Conservation (phyloP, 257 asterid species). For the Eustoma russellianum region DNA sequence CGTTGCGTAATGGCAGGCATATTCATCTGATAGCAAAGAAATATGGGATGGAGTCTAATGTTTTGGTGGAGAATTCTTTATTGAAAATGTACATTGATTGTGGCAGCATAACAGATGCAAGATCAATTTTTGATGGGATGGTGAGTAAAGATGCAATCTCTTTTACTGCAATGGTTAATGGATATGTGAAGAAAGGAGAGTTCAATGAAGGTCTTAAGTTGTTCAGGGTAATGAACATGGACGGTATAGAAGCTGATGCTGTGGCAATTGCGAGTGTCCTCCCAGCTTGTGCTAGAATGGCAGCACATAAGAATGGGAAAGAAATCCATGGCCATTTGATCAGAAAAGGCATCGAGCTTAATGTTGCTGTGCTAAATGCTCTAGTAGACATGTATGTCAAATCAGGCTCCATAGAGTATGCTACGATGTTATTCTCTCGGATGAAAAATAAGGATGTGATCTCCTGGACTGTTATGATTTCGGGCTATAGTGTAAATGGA, state of each 20-base stretch:
- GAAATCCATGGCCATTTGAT: slow-evolving; percentile 24
- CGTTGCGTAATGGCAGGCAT: slow-evolving; percentile 17
- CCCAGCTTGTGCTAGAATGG: slow-evolving; percentile 26
- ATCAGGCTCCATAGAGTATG: slow-evolving; percentile 25
- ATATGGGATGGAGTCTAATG: slow-evolving; percentile 14
- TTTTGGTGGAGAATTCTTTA: slow-evolving; percentile 21
- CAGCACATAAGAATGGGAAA: slow-evolving; percentile 24
- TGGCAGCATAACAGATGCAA: slow-evolving; percentile 21
- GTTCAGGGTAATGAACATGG: slow-evolving; percentile 16
- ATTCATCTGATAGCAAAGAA: slow-evolving; percentile 15
- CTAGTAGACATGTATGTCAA: slow-evolving; percentile 25
- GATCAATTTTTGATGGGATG: slow-evolving; percentile 21
- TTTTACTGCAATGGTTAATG: slow-evolving; percentile 23
- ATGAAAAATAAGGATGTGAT: slow-evolving; percentile 18
- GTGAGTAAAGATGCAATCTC: slow-evolving; percentile 21
- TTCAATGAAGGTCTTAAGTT: slow-evolving; percentile 26
- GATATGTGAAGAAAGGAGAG: slow-evolving; percentile 21
- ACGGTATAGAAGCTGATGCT: slow-evolving; percentile 21
- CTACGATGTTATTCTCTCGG: slow-evolving; percentile 14
- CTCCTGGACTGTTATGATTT: slow-evolving; percentile 24
- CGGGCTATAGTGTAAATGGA: slow-evolving; percentile 22
- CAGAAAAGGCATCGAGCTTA: slow-evolving; percentile 14
- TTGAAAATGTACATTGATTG: slow-evolving; percentile 27
- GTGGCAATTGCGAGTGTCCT: slow-evolving; percentile 19
- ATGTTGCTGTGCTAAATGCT: slow-evolving; percentile 16